phyloP scores from a whole-genome alignment of 129 eudicot species.

The Flaveria ramosissima region DNA sequence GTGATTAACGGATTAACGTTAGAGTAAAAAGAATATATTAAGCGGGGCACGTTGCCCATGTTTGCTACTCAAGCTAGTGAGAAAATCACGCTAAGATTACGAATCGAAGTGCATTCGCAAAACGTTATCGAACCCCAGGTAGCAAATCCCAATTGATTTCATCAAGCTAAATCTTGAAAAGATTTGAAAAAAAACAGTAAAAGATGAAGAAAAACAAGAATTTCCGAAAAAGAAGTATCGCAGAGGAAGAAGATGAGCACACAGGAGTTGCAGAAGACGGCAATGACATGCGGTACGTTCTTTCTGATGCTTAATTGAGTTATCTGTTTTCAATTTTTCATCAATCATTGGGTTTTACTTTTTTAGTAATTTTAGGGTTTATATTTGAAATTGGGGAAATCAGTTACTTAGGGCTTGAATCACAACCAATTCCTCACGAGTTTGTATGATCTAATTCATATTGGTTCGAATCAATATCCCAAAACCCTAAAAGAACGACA shows the following conservation, averaged over 20 bases:
- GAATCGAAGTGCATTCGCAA: background rate
- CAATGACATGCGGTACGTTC: conserved; percentile 56
- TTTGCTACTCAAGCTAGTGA: too few species aligned
- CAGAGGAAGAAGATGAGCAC: conserved; percentile 47
- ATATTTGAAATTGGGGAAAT: background rate
- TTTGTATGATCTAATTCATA: background rate
- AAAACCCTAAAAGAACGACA: background rate
- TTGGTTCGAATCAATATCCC: background rate
- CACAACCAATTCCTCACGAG: background rate
- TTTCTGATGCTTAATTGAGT: background rate
- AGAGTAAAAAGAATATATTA: too few species aligned
- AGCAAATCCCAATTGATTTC: conserved; percentile 12
- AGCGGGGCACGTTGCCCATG: too few species aligned
- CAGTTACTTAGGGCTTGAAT: conserved; percentile 1
- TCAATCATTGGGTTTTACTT: conserved; percentile 8
- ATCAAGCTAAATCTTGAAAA: background rate
- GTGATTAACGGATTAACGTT: too few species aligned
- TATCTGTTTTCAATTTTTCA: background rate
- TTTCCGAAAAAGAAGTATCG: conserved; percentile 59
- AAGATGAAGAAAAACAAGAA: conserved; percentile 56
- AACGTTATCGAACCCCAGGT: conserved; percentile 6
- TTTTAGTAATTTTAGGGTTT: conserved; percentile 39
- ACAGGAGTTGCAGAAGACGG: conserved; percentile 45
- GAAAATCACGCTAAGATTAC: too few species aligned
- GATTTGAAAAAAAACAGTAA: background rate